Evolutionary conservation across 176 grass and related monocot genomes (phyloP), one percentile per base, ranked within the genome.

Genomic region (Elaeis guineensis): DNA sequence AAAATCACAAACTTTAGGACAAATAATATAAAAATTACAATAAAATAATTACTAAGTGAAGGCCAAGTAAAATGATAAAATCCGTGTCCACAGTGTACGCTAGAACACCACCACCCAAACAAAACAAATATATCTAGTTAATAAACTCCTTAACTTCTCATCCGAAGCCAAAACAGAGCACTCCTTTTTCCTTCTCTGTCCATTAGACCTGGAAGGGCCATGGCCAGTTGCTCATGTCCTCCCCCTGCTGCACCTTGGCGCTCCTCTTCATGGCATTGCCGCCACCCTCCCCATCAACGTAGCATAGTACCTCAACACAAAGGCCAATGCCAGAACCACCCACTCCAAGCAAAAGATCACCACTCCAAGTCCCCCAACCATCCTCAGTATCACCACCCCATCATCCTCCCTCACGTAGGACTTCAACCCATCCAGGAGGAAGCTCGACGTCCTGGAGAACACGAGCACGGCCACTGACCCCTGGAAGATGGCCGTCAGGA

Each of bases 281-380:
- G 8, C 8, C 2, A 7, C 32, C 49, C 5, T 23, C 21, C 17
- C 64, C 64, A 16, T 66, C 64, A 7, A 66, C 64, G 16, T 11
- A 25, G 49, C 50, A 8, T 66, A 55, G 25, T 67, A 67, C 50
- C 64, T 67, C 51, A 67, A 18, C 64, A 67, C 64, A 25, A 67
- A 67, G 16, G 64, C 64, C 25, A 67, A 18, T 6, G 51, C 25
- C 64, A 67, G 53, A 3, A 21, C 64, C 64, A 55, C 64, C 64
- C 64, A 67, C 64, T 67, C 64, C 64, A 55, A 54, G 50, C 64
- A 67, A 17, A 67, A 67, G 51, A 67, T 67, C 24, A 53, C 51
- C 24, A 67, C 51, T 16, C 64, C 23, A 6, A 67, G 25, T 1
- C 17, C 64, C 24, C 64, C 51, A 16, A 21, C 64, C 64, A 67